phyloP scores from a whole-genome alignment of 805 yeast species.

The Starmerella scarabaei region DNA sequence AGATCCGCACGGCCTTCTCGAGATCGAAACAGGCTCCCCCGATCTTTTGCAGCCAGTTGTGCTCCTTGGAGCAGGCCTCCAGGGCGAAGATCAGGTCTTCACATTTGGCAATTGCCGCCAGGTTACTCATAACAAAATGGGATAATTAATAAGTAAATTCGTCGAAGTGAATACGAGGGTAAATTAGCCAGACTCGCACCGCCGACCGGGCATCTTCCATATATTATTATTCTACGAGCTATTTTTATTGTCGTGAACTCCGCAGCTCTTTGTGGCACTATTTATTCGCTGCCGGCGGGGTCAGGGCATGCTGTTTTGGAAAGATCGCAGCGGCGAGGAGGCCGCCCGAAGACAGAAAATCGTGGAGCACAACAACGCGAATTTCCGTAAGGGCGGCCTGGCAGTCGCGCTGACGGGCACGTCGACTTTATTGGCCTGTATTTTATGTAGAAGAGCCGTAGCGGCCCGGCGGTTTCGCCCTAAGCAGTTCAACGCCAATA shows the following conservation, averaged over 20 bases:
- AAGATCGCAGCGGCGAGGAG: slow-evolving; percentile 1
- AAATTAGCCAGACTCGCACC: too few species aligned
- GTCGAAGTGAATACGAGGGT: too few species aligned
- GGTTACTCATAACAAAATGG: slow-evolving; percentile 20
- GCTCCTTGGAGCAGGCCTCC: slow-evolving; percentile 68
- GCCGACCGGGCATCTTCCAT: too few species aligned
- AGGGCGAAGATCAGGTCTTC: slow-evolving; percentile 71
- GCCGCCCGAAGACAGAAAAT: neutral
- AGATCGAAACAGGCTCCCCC: slow-evolving; percentile 76
- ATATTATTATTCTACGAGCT: too few species aligned
- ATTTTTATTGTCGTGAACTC: too few species aligned
- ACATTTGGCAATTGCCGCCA: slow-evolving; percentile 38
- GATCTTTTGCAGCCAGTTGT: slow-evolving; percentile 50
- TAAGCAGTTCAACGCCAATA: slow-evolving; percentile 67
- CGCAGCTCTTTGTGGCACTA: too few species aligned
- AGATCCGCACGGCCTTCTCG: slow-evolving; percentile 63
- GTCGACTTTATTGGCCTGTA: slow-evolving; percentile 54
- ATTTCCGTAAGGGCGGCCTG: slow-evolving; percentile 2
- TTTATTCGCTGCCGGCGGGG: too few species aligned
- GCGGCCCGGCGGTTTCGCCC: slow-evolving; percentile 63
- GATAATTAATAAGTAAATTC: neutral
- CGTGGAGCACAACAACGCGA: slow-evolving; percentile 4
- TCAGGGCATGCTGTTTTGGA: neutral
- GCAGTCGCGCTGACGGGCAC: slow-evolving; percentile 61
- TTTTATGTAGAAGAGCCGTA: slow-evolving; percentile 65